Conservation (phyloP, 495 filamentous ascomycete genomes). For the Aspergillus haitiensis region DNA sequence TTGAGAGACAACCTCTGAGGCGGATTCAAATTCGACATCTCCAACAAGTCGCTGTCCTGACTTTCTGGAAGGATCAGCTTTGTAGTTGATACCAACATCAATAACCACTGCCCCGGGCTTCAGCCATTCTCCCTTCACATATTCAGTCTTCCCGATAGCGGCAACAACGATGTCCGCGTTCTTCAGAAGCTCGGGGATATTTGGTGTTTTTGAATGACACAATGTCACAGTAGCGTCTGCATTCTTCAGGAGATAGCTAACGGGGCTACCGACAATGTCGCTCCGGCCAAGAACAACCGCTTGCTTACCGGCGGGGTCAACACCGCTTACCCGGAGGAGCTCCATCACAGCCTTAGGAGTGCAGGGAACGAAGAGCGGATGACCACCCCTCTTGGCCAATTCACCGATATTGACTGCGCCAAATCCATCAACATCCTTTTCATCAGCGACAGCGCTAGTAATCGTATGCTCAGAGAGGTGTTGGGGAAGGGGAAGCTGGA, state of each 20-base stretch:
- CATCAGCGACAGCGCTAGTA: conserved; percentile 84
- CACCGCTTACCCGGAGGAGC: conserved; percentile 77
- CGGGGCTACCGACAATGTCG: conserved; percentile 95
- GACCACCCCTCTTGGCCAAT: conserved; percentile 88
- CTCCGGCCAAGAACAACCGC: conserved; percentile 93
- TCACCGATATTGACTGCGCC: conserved; percentile 91
- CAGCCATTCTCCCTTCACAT: conserved; percentile 92
- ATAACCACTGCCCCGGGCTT: conserved; percentile 94
- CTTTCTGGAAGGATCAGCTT: conserved; percentile 90
- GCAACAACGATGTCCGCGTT: conserved; percentile 86
- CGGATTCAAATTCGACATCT: conserved; percentile 90
- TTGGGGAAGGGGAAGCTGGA: conserved; percentile 86
- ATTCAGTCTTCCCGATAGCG: conserved; percentile 83
- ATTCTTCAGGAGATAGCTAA: conserved; percentile 91
- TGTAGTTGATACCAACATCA: conserved; percentile 96
- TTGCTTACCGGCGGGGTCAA: conserved; percentile 83
- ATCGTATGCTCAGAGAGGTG: conserved; percentile 86
- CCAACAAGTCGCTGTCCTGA: conserved; percentile 92
- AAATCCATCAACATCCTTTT: conserved; percentile 98
- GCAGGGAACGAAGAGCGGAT: conserved; percentile 86
- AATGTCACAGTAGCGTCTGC: conserved; percentile 95
- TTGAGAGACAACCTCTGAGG: conserved; percentile 81
- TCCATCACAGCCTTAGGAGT: conserved; percentile 98
- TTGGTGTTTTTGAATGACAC: conserved; percentile 84
- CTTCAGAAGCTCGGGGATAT: conserved; percentile 72